A percentile compares a stretch with the other conserved stretches of the same genome.
Evolutionary conservation across 331 rosid species (phyloP).

Genomic region (Quercus tomentella): DNA sequence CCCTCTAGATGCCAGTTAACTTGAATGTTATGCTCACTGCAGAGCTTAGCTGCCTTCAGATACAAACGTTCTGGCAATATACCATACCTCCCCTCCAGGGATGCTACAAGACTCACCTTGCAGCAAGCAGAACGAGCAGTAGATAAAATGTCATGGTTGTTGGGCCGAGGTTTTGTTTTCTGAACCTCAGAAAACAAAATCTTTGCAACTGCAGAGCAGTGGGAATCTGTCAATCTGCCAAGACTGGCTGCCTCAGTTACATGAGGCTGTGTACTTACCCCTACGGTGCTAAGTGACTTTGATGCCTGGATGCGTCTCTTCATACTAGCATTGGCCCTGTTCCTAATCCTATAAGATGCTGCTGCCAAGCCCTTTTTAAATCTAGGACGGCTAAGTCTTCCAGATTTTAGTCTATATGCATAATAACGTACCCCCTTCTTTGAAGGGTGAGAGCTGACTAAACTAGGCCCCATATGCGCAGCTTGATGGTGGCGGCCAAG

Average conservation of each 20-base stretch:
- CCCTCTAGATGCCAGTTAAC: slow-evolving; percentile 77
- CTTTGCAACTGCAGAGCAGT: slow-evolving; percentile 78
- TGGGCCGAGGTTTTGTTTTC: slow-evolving; percentile 78
- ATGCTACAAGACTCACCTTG: slow-evolving; percentile 61
- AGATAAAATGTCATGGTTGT: slow-evolving; percentile 65
- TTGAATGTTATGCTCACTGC: slow-evolving; percentile 66
- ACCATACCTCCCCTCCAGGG: slow-evolving; percentile 74
- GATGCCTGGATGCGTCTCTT: slow-evolving; percentile 73
- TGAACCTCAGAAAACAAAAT: slow-evolving; percentile 85
- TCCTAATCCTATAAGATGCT: slow-evolving; percentile 77
- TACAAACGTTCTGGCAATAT: slow-evolving; percentile 68
- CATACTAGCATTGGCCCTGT: slow-evolving; percentile 66
- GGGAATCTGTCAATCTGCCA: slow-evolving; percentile 57
- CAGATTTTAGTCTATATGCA: slow-evolving; percentile 82
- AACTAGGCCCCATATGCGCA: slow-evolving; percentile 90
- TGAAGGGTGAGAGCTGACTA: slow-evolving; percentile 55
- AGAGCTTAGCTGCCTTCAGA: slow-evolving; percentile 88
- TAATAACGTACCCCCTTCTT: slow-evolving; percentile 86
- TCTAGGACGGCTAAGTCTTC: slow-evolving; percentile 90
- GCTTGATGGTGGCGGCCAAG: slow-evolving; percentile 99
- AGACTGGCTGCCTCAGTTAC: slow-evolving; percentile 45
- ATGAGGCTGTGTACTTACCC: slow-evolving; percentile 30
- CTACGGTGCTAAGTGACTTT: slow-evolving; percentile 52
- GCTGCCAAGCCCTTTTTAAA: slow-evolving; percentile 71
- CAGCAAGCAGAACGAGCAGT: slow-evolving; percentile 81